Evolutionary conservation across 345 rosid species (phyloP), one percentile per base, ranked within the genome.

Genomic region (thale cress (Arabidopsis thaliana)): DNA sequence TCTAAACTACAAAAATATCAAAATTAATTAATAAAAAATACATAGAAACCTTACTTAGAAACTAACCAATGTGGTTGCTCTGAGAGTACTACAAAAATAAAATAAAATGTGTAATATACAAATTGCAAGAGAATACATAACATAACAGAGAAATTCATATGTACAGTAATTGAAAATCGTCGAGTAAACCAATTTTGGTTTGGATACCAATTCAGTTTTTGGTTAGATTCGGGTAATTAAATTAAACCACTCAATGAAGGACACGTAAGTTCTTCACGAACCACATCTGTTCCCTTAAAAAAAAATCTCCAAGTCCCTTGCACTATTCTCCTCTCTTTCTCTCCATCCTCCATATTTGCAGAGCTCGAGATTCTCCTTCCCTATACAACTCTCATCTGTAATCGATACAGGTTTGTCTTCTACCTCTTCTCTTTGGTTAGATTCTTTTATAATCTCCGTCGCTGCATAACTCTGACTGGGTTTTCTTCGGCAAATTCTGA

Each of bases 241-340:
- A 50, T 45, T 25, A 24, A 24, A 50, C 77, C 86, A 81, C 71
- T 70, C 28, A 7, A 13, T 60, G 65, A 73, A 68, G 22, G 83
- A 84, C 93, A 90, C 93, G 96, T 84, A 77, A 2, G 42, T 77
- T 63, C 30, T 45, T 55, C 76, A 58, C 72, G 65, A 84, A 73
- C 96, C 91, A 87, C 92, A 87, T 82, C 93, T 82, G 25, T 62
- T 69, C 67, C 57, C 74, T 59, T 76, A 50, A 67, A 67, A 57
- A 6, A 59, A 72, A 24, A 50, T 50, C 55, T 14, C 50, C 65
- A 60, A 25, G 46, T 41, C 63, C 30, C 40, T 33, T 59, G 51
- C 13, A 30, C 71, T 52, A 24, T 65, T 67, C 23, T 6, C 50
- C 44, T 73, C 48, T 42, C 45, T 13, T 4, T 52, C 33, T 74